Base-by-base conservation (phyloP, 257 asterid species). In the Solanum sparsipilum region DNA sequence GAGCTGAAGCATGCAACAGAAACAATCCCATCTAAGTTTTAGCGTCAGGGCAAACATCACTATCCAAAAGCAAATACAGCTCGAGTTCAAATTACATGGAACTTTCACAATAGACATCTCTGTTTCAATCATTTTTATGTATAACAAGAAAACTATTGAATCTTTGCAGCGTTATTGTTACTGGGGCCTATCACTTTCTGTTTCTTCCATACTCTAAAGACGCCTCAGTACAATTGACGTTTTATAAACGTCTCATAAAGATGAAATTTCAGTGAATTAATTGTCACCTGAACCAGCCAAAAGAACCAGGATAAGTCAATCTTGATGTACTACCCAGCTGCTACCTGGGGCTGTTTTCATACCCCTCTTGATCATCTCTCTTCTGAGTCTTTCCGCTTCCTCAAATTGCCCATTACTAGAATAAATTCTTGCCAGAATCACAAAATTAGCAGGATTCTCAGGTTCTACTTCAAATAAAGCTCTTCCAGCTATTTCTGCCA, bases 401-500 rank as follows among this genome's bases (percentile, higher is more conserved):
- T 90, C 91, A 60, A 90, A 83, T 63, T 48, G 89, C 75, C 93
- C 93, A 15, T 86, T 82, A 48, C 89, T 87, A 34, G 91, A 90
- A 74, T 91, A 89, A 71, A 91, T 90, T 83, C 91, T 87, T 32
- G 89, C 91, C 48, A 93, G 74, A 32, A 91, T 73, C 72, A 91
- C 92, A 88, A 88, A 93, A 79, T 93, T 91, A 85, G 93, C 93
- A 12, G 94, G 92, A 89, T 93, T 93, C 5, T 90, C 87, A 18
- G 93, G 93, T 46, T 93, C 93, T 87, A 91, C n/a, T 71, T 91
- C 93, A 88, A 91, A 89, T 39, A 93, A 90, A 31, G 91, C 93
- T 84, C 82, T 73, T 34, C 91, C 94, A n/a, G 94, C 92, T 63
- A 91, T 86, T 84, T 93, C 91, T 60, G 93, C 94, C 9, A 93